Evolutionary conservation across 2,329 filamentous ascomycete species (phyloP), one percentile per base, ranked within the genome.

Genomic region (Gaeumannomyces sp.): DNA sequence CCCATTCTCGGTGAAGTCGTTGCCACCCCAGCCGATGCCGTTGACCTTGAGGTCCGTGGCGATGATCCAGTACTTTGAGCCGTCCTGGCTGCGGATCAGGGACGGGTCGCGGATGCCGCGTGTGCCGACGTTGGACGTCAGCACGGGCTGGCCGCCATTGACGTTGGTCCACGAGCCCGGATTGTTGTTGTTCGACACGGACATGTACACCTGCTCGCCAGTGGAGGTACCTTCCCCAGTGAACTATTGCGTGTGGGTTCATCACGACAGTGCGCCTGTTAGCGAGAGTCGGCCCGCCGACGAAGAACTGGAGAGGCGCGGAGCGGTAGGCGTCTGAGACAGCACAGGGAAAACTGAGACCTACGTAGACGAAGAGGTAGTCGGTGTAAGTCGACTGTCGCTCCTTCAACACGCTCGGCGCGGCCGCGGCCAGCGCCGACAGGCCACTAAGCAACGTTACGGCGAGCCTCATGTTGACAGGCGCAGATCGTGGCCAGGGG

Each of bases 191-290:
- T 81, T 76, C 67, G 79, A 83, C 8, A 80, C 78, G 2, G 82
- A 81, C 16, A 84, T 76, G 68, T 77, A 83, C 61, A 85, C 83
- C 64, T 83, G 82, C 66, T 85, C 82, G 28, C 82, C 82, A 31
- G 64, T 59, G 27, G 65, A 38, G 19, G 28, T 16, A 25, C 58
- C 58, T 35, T 66, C 65, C 25, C 65, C 65, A 14, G 65, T 66
- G 59, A 66, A 66, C 65, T 66, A 19, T 50, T 13, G 45, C 6
- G 45, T 22, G n/a, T 25, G 38, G 16, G 38, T 22, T 19, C 38
- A 22, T 22, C 38, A 45, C 8, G 14, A 5, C 38, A 6, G 38
- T 50, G 16, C 38, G 38, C 38, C 2, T 53, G 45, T 25, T 10
- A 53, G 45, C 19, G 11, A 53, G 45, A 22, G 45, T 50, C 19